These are phyloP conservation scores for Serendipita indica DNA, from an alignment of 768 basidiomycete genomes.

Conservation along the genomic window DNA sequence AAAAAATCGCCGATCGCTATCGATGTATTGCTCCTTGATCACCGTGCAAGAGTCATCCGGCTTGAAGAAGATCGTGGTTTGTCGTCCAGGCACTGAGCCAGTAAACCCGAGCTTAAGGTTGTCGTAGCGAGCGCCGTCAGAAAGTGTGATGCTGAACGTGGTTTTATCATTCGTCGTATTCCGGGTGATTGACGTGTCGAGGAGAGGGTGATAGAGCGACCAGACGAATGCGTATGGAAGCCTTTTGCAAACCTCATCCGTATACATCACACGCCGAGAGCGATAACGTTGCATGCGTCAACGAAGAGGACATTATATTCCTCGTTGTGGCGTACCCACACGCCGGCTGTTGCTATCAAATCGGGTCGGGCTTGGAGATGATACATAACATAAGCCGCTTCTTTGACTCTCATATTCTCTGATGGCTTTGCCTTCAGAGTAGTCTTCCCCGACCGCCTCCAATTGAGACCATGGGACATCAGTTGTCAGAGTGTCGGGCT, in stretches of 20 bases:
- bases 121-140: background rate
- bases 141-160: background rate
- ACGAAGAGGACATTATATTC: background rate
- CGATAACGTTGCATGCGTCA: background rate
- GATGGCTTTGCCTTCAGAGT: background rate
- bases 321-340: background rate
- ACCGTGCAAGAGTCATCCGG: background rate
- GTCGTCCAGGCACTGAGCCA: background rate
- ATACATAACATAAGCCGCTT: background rate
- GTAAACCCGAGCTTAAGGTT: background rate
- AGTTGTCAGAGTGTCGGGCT: too few species aligned
- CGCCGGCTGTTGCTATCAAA: background rate
- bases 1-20: background rate
- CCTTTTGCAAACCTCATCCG: background rate
- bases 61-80: background rate
- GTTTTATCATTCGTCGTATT: background rate
- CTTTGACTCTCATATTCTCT: background rate
- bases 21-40: slow-evolving; percentile 4
- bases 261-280: background rate
- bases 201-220: background rate
- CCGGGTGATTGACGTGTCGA: background rate
- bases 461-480: slow-evolving; percentile 5
- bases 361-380: slow-evolving; percentile 3
- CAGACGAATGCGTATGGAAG: background rate
- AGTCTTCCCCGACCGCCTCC: background rate